Conservation (phyloP, 768 basidiomycete species). For the Neoboletus brunneissimus region DNA sequence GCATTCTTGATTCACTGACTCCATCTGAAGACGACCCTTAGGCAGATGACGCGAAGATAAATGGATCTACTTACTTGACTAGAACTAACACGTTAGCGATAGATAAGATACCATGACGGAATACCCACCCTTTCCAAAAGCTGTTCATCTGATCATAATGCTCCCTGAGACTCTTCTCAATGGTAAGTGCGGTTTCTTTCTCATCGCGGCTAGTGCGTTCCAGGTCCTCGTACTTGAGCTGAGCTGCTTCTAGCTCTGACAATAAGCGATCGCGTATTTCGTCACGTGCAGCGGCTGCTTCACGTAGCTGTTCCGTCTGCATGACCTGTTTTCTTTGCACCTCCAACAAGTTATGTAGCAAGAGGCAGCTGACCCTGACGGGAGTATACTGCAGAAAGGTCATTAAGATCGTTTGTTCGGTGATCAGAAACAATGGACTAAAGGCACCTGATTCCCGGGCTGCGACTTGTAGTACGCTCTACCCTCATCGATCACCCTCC, state of each 20-base stretch:
- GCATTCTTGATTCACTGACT: conserved; percentile 26
- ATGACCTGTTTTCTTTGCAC: conserved; percentile 41
- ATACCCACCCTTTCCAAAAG: conserved; percentile 38
- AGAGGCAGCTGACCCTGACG: conserved; percentile 45
- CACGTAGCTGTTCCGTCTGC: conserved; percentile 33
- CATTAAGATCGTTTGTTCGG: conserved; percentile 10
- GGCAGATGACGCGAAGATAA: conserved; percentile 2
- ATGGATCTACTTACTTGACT: conserved; percentile 34
- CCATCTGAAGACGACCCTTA: conserved; percentile 17
- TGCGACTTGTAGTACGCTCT: conserved; percentile 45
- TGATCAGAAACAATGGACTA: conserved; percentile 8
- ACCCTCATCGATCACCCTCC: conserved; percentile 50
- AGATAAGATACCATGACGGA: conserved; percentile 7
- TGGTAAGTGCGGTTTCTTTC: conserved; percentile 47
- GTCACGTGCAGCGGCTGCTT: conserved; percentile 31
- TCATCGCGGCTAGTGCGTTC: conserved; percentile 44
- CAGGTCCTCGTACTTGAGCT: conserved; percentile 41
- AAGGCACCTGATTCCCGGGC: conserved; percentile 45
- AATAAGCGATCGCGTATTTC: conserved; percentile 31
- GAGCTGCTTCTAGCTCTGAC: conserved; percentile 36
- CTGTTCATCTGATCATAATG: conserved; percentile 47
- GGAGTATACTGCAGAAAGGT: conserved; percentile 43
- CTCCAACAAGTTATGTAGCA: conserved; percentile 52
- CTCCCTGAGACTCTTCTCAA: conserved; percentile 53
- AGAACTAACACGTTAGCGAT: conserved; percentile 21